Base-by-base conservation (phyloP, 768 basidiomycete species). In the Mycena rosella region DNA sequence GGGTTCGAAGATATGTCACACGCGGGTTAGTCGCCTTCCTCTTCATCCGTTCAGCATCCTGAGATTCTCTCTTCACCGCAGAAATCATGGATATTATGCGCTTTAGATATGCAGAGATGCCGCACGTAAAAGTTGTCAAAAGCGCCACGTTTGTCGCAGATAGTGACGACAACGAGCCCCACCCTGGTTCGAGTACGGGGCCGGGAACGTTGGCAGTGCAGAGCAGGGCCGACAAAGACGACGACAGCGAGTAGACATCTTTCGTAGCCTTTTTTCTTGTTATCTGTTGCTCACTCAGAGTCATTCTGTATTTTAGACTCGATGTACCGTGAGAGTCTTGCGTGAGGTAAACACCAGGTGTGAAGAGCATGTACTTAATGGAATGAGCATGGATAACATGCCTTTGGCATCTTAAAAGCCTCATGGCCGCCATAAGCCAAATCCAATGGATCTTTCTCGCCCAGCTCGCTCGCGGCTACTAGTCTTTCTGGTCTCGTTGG, bases 31-130 rank as follows among this genome's bases (percentile, higher is more conserved):
- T 58, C 26, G 3, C 6, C 60, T 45, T 47, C 48, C 18, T 49
- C 18, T 49, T n/a, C 45, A 51, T 29, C 27, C 38, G 38, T 49
- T 54, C 68, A 30, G 42, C 63, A 47, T 65, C 58, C 54, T 22
- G 22, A 52, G 55, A n/a, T n/a, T n/a, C n/a, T 58, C 71, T 40
- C 42, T 20, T 44, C 62, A 26, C 30, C 40, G 32, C 73, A 94
- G 93, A 94, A 78, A 91, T 94, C 61, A 89, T 94, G 86, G 93
- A 94, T 70, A 93, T 94, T 65, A 82, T 94, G 42, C 84, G 89
- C 61, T 84, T 88, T 60, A 94, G 92, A 78, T 93, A 94, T 72
- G 87, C 89, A 0, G 87, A 90, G 64, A 71, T 87, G 32, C 87
- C 89, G 10, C 87, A 89, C 18, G 75, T 76, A 34, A 81, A 82